Evolutionary conservation across 345 rosid species (phyloP).

Genomic region (Bruguiera parviflora): DNA sequence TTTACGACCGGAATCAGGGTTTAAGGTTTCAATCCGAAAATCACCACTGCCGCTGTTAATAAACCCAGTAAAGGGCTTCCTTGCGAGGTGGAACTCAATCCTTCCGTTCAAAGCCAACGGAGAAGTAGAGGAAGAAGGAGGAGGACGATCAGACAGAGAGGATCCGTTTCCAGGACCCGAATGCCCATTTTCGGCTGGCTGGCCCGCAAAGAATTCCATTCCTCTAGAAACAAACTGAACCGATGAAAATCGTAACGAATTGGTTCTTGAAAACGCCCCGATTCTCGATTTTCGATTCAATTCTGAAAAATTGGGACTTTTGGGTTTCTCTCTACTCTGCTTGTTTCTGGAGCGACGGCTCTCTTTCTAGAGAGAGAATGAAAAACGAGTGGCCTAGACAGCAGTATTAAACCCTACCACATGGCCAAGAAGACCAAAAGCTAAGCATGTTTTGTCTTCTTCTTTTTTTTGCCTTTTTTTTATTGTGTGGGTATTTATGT

Average conservation of each 20-base stretch:
- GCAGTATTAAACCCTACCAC: conserved; percentile 60
- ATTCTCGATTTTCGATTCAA: no score
- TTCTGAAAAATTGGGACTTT: no score
- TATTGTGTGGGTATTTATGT: neutral
- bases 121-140: conserved; percentile 20
- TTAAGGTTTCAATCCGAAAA: conserved; percentile 74
- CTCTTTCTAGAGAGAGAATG: conserved; percentile 6
- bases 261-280: no score
- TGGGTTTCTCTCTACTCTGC: no score
- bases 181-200: neutral
- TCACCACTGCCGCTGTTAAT: conserved; percentile 29
- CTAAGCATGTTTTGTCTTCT: neutral
- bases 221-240: no score
- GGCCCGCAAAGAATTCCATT: no score
- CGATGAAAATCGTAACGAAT: no score
- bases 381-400: neutral
- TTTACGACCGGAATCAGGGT: conserved; percentile 36
- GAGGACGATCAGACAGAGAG: neutral
- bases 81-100: conserved; percentile 67
- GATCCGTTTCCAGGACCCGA: conserved; percentile 5
- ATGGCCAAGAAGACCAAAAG: neutral
- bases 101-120: conserved; percentile 16
- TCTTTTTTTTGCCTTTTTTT: no score
- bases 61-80: conserved; percentile 48
- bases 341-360: neutral